These are phyloP conservation scores for Myriosclerotinia duriaeana DNA, from an alignment of 2,329 filamentous ascomycete genomes.

Conservation along the genomic window DNA sequence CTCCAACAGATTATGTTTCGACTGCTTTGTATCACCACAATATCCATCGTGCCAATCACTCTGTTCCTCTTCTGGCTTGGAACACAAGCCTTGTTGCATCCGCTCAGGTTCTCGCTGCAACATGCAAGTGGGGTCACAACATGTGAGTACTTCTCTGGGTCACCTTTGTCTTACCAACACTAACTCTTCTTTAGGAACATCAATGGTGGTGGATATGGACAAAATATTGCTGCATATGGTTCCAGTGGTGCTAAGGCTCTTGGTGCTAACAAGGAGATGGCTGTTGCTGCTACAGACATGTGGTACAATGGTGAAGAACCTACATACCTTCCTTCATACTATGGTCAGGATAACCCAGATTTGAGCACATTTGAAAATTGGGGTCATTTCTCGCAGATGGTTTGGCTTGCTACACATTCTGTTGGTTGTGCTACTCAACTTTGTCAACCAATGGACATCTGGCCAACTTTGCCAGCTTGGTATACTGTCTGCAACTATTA, in stretches of 20 bases:
- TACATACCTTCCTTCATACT: conserved; percentile 54
- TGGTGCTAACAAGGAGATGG: conserved; percentile 52
- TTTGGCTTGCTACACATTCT: conserved; percentile 61
- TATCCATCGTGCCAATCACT: conserved; percentile 24
- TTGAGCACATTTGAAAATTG: conserved; percentile 62
- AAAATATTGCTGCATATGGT: conserved; percentile 77
- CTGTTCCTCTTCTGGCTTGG: conserved; percentile 21
- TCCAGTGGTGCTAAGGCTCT: conserved; percentile 48
- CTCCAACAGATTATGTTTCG: conserved; percentile 23
- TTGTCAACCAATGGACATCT: conserved; percentile 51
- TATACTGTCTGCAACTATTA: conserved; percentile 89
- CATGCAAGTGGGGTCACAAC: conserved; percentile 44
- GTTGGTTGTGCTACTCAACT: conserved; percentile 61
- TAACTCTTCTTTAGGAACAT: conserved; percentile 44
- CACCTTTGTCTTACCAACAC: not conserved
- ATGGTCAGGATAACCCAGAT: conserved; percentile 58
- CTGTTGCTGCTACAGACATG: conserved; percentile 68
- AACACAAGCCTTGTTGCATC: conserved; percentile 22
- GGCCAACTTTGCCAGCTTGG: conserved; percentile 47
- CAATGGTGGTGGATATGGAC: conserved; percentile 69
- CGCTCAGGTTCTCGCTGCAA: conserved; percentile 24
- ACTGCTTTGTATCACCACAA: conserved; percentile 25
- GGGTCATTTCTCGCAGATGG: conserved; percentile 74
- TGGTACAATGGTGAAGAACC: conserved; percentile 86
- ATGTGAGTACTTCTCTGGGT: conserved; percentile 53